Base-by-base conservation (phyloP, 192 early-diverging fungal genomes). In the Entomortierella beljakovae region DNA sequence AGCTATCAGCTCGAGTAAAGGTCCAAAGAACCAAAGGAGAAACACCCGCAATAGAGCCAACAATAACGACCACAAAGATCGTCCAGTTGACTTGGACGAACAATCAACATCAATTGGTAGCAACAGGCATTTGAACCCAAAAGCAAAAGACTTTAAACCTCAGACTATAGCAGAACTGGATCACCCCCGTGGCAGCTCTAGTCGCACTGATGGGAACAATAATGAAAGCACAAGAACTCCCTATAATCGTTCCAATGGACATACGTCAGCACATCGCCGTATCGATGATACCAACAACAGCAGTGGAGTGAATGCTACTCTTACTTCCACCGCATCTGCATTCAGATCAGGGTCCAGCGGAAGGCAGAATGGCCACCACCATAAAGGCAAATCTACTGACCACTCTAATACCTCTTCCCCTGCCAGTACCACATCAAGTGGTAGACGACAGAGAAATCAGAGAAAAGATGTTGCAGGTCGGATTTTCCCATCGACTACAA, bases 401-500 rank as follows among this genome's bases (percentile, higher is more conserved):
- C 43, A 20, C 15, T 46, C 43, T 46, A 20, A 15, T 15, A 16
- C 20, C 15, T 11, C 43, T 46, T 46, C 15, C 15, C 5, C 15
- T 20, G 37, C 43, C 43, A 46, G 2, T 46, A 13, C 37, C 43
- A 46, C 11, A 10, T 11, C 15, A 2, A 16, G 3, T 11, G 20
- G 43, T 13, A 46, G 43, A 15, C 15, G 43, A 20, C 43, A 5
- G 20, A 56, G 57, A 13, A 2, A 20, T 2, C 40, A 51, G 10
- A 56, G 57, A 20, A 68, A 68, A 37, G 66, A 57, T 22, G 42
- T 59, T 7, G 57, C 38, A 26, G 66, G 66, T 16, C 42, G 66
- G 13, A 68, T 57, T n/a, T 68, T 68, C 49, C 57, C 61, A 34
- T 34, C 31, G 26, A 2, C 54, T 1, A 10, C 43, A 16, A 20